These are phyloP conservation scores for Penicillium fimorum DNA, from an alignment of 495 filamentous ascomycete genomes.

Conservation along the genomic window DNA sequence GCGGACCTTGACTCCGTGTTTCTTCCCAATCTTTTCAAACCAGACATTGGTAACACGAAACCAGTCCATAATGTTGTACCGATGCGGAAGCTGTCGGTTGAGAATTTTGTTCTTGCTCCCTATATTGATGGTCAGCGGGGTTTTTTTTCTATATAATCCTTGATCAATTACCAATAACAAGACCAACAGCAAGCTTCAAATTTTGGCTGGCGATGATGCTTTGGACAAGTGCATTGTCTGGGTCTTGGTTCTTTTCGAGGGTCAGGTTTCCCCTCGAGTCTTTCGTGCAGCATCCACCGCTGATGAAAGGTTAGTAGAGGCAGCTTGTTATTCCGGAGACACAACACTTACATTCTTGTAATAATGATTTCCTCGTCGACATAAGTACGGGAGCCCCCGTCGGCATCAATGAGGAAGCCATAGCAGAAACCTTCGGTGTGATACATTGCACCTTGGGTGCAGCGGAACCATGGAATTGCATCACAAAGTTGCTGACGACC, in stretches of 20 bases:
- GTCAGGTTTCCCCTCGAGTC: slow-evolving; percentile 43
- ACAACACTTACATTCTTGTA: slow-evolving; percentile 51
- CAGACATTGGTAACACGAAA: slow-evolving; percentile 74
- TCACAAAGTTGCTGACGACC: slow-evolving; percentile 64
- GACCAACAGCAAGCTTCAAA: slow-evolving; percentile 43
- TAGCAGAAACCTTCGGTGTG: slow-evolving; percentile 42
- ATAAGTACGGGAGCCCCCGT: slow-evolving; percentile 54
- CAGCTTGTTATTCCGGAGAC: background rate
- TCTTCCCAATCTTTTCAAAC: slow-evolving; percentile 54
- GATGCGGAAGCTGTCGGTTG: slow-evolving; percentile 56
- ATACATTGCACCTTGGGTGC: slow-evolving; percentile 62
- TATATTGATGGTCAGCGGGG: slow-evolving; percentile 24
- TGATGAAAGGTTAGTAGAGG: slow-evolving; percentile 30
- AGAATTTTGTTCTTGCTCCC: slow-evolving; percentile 53
- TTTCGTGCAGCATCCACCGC: slow-evolving; percentile 50
- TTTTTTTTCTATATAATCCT: background rate
- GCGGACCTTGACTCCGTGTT: slow-evolving; percentile 56
- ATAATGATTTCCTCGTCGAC: slow-evolving; percentile 67
- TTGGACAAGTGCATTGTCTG: slow-evolving; percentile 27
- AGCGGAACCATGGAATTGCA: slow-evolving; percentile 62
- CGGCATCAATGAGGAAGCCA: slow-evolving; percentile 63
- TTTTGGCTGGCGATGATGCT: slow-evolving; percentile 39
- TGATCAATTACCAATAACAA: slow-evolving; percentile 57
- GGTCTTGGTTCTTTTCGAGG: slow-evolving; percentile 43
- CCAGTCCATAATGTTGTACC: slow-evolving; percentile 69